phyloP scores from a whole-genome alignment of 768 basidiomycete species.

The Rubroboletus satanas region DNA sequence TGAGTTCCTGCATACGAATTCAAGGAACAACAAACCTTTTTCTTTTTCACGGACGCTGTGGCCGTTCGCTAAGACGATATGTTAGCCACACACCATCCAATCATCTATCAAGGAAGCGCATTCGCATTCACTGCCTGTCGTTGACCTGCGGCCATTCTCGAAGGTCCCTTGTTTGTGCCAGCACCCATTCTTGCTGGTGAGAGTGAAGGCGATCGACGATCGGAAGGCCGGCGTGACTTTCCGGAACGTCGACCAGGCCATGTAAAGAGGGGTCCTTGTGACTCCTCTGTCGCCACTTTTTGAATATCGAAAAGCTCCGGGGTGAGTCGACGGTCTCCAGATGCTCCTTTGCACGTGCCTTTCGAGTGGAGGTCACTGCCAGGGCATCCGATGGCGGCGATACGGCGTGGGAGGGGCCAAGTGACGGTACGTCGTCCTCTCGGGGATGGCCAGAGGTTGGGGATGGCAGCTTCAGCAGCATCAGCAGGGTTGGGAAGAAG shows the following conservation, averaged over 20 bases:
- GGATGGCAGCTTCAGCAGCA: background rate
- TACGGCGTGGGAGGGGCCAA: too few species aligned
- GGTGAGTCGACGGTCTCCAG: background rate
- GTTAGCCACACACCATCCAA: background rate
- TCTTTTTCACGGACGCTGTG: background rate
- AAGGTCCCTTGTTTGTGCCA: background rate
- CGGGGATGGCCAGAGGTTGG: background rate
- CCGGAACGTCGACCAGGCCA: background rate
- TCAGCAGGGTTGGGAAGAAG: background rate
- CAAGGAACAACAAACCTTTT: background rate
- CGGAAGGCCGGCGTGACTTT: background rate
- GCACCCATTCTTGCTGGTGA: background rate
- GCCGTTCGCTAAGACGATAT: background rate
- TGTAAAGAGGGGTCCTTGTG: background rate
- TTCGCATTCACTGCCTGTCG: background rate
- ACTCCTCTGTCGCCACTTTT: background rate
- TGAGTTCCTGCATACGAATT: background rate
- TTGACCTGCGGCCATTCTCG: background rate
- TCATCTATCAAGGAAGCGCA: background rate
- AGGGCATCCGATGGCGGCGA: too few species aligned
- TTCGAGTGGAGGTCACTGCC: background rate
- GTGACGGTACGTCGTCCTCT: background rate
- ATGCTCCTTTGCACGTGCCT: background rate
- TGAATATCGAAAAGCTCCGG: background rate
- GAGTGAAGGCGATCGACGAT: background rate